Percentiles rank a stretch among this genome's conserved stretches.
These are phyloP conservation scores for Rhizopogon vinicolor DNA, from an alignment of 768 basidiomycete species.

Conservation along the genomic window DNA sequence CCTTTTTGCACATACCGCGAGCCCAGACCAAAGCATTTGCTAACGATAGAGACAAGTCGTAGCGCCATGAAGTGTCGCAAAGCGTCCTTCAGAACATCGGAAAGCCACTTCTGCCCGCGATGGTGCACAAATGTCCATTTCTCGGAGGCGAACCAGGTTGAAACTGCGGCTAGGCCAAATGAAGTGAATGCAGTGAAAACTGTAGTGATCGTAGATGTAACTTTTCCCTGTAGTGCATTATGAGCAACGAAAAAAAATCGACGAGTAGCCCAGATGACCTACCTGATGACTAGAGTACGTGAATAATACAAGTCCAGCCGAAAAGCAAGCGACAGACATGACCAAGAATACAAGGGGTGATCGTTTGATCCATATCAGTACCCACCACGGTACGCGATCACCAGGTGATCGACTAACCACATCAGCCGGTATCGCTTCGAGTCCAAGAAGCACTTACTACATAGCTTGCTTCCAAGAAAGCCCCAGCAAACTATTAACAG, in stretches of 20 bases:
- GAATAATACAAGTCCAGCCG: constrained; percentile 67
- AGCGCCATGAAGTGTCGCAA: constrained; percentile 31
- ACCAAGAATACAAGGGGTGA: constrained; percentile 77
- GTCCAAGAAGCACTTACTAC: constrained; percentile 52
- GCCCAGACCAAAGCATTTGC: not conserved
- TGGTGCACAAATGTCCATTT: constrained; percentile 60
- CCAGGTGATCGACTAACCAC: constrained; percentile 65
- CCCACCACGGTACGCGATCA: constrained; percentile 78
- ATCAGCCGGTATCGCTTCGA: not conserved
- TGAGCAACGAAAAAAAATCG: not conserved
- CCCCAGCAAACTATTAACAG: constrained; percentile 73
- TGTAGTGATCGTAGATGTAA: constrained; percentile 63
- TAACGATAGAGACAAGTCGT: constrained; percentile 19
- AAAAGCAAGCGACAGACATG: constrained; percentile 72
- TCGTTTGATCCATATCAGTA: constrained; percentile 76
- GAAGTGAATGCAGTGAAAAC: constrained; percentile 70
- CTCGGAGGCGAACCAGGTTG: constrained; percentile 71
- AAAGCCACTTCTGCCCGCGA: constrained; percentile 65
- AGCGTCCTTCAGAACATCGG: constrained; percentile 50
- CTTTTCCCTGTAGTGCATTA: constrained; percentile 32
- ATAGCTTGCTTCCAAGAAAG: constrained; percentile 79
- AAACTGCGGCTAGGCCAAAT: constrained; percentile 67
- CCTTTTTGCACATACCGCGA: not conserved
- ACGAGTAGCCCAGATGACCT: not conserved
- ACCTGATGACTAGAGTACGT: constrained; percentile 65